Conservation (phyloP, 2,329 filamentous ascomycete genomes). For the Magnaporthiopsis rhizophila region DNA sequence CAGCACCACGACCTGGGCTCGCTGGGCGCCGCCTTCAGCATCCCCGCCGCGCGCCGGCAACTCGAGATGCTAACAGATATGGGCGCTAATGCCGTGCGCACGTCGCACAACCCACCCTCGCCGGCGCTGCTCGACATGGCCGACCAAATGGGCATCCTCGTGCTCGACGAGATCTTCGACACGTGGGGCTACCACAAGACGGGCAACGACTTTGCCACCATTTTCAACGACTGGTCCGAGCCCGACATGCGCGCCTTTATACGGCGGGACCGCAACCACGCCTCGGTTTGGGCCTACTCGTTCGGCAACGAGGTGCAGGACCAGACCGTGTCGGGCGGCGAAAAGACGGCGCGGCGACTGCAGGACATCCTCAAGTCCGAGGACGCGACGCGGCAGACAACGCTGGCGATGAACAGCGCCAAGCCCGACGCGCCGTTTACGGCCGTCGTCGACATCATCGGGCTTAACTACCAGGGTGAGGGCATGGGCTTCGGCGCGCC, state of each 20-base stretch:
- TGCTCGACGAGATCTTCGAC: slow-evolving; percentile 48
- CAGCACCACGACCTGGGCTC: slow-evolving; percentile 45
- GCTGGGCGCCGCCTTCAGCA: slow-evolving; percentile 41
- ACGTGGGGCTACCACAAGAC: slow-evolving; percentile 39
- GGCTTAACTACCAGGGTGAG: slow-evolving; percentile 49
- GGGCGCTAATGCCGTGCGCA: slow-evolving; percentile 41
- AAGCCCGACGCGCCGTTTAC: slow-evolving; percentile 30
- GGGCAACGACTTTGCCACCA: slow-evolving; percentile 39
- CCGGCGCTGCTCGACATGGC: slow-evolving; percentile 41
- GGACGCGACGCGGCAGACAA: slow-evolving; percentile 36
- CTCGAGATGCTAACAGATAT: slow-evolving; percentile 40
- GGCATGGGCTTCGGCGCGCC: slow-evolving; percentile 24
- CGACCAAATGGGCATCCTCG: slow-evolving; percentile 40
- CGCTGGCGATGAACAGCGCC: slow-evolving; percentile 39
- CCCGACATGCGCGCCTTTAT: slow-evolving; percentile 41
- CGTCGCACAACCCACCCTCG: slow-evolving; percentile 45
- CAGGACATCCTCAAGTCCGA: slow-evolving; percentile 35
- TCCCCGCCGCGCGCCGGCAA: slow-evolving; percentile 38
- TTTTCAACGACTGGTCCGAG: slow-evolving; percentile 46
- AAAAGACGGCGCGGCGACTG: slow-evolving; percentile 24
- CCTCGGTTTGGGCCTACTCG: slow-evolving; percentile 44
- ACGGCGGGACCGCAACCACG: slow-evolving; percentile 47
- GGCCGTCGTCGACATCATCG: slow-evolving; percentile 35
- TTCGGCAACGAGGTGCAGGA: slow-evolving; percentile 47
- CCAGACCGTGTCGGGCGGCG: slow-evolving; percentile 28